A percentile compares a stretch with the other conserved stretches of the same genome.
Evolutionary conservation across 148 eudicot species (phyloP).

Genomic region (Cornus suecica): DNA sequence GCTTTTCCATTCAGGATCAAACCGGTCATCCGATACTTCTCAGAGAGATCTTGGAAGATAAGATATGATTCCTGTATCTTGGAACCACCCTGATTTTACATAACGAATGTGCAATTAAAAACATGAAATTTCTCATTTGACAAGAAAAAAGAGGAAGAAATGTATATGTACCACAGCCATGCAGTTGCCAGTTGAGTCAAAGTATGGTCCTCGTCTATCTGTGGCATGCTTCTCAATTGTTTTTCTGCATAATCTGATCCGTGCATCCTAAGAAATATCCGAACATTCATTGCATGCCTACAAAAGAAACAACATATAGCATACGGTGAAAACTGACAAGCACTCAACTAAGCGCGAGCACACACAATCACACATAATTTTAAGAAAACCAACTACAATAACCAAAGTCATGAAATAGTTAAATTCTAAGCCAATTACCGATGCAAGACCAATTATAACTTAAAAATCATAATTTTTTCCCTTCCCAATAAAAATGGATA

Average conservation of each 20-base stretch:
- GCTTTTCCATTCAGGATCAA: slow-evolving; percentile 91
- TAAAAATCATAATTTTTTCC: too few species aligned
- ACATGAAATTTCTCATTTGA: background rate
- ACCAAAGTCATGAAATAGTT: too few species aligned
- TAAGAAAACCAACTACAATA: too few species aligned
- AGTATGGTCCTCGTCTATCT: slow-evolving; percentile 93
- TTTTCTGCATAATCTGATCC: slow-evolving; percentile 96
- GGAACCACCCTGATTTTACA: slow-evolving; percentile 83
- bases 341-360: background rate
- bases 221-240: slow-evolving; percentile 85
- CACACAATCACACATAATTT: too few species aligned
- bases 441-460: too few species aligned
- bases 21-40: slow-evolving; percentile 78
- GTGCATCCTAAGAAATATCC: slow-evolving; percentile 88
- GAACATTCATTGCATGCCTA: slow-evolving; percentile 94
- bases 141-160: slow-evolving; percentile 9
- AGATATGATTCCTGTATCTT: slow-evolving; percentile 96
- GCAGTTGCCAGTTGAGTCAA: slow-evolving; percentile 96
- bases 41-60: slow-evolving; percentile 93
- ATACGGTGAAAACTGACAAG: background rate
- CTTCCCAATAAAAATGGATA: too few species aligned
- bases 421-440: too few species aligned
- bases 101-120: background rate
- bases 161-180: slow-evolving; percentile 82
- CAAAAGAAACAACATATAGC: slow-evolving; percentile 12